Evolutionary conservation across 1,284 basidiomycete species (phyloP).

Genomic region (Trametes pubescens): DNA sequence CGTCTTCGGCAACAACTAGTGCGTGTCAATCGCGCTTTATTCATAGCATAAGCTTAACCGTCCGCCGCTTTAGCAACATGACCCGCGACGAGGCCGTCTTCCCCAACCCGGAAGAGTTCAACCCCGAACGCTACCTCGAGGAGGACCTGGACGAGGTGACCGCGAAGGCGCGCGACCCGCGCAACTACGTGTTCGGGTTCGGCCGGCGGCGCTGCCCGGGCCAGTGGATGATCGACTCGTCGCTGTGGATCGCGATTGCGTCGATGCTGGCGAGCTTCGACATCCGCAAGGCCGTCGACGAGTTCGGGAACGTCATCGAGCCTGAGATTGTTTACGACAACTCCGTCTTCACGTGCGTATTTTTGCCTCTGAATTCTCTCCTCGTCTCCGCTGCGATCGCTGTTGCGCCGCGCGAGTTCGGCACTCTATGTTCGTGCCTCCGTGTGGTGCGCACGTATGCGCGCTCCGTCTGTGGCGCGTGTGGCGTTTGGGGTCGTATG

Average conservation of each 20-base stretch:
- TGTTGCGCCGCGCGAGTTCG: neutral
- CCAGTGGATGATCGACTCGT: constrained; percentile 53
- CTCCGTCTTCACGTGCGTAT: constrained; percentile 50
- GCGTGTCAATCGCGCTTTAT: constrained; percentile 5
- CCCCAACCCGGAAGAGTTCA: constrained; percentile 48
- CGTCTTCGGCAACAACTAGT: constrained; percentile 49
- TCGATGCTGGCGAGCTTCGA: constrained; percentile 53
- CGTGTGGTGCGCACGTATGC: neutral
- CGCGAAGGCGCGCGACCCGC: constrained; percentile 42
- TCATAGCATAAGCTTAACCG: neutral
- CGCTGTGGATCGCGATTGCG: constrained; percentile 57
- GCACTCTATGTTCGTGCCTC: neutral
- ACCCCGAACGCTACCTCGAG: constrained; percentile 47
- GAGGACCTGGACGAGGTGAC: constrained; percentile 39
- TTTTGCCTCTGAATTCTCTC: constrained; percentile 3
- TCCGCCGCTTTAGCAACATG: constrained; percentile 41
- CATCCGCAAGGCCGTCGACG: constrained; percentile 50
- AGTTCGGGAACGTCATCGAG: constrained; percentile 50
- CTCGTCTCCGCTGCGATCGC: constrained; percentile 7
- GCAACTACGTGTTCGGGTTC: constrained; percentile 48
- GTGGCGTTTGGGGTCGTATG: neutral
- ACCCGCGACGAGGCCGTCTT: constrained; percentile 48
- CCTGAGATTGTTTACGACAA: constrained; percentile 52
- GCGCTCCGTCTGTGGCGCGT: neutral
- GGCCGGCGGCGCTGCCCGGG: constrained; percentile 53